Evolutionary conservation across 1,284 basidiomycete genomes (phyloP).

Genomic region (Somion occarium): DNA sequence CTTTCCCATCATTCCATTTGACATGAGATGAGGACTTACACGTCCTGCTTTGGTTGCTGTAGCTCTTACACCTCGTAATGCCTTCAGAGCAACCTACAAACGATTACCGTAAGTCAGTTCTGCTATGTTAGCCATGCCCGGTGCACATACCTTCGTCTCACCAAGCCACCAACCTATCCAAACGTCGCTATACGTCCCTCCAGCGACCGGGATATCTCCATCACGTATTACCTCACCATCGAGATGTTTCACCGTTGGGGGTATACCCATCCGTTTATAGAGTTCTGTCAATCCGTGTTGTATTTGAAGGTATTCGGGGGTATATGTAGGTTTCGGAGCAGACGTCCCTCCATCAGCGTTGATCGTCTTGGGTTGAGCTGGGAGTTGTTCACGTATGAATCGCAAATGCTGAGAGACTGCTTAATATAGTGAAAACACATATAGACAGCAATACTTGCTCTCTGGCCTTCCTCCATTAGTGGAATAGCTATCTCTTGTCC

Average conservation of each 20-base stretch:
- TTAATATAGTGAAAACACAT: slow-evolving; percentile 9
- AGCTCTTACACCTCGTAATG: slow-evolving; percentile 38
- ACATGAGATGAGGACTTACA: not conserved
- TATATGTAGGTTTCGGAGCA: too few relatives aligned
- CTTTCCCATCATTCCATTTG: too few relatives aligned
- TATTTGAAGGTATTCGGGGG: not conserved
- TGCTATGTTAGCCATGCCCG: too few relatives aligned
- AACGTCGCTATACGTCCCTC: slow-evolving; percentile 47
- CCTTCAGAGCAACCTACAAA: slow-evolving; percentile 50
- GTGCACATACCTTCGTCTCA: slow-evolving; percentile 32
- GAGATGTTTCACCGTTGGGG: slow-evolving; percentile 43
- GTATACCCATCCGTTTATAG: slow-evolving; percentile 43
- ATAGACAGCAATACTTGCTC: too few relatives aligned
- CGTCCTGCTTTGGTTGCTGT: slow-evolving; percentile 38
- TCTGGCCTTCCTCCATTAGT: slow-evolving; percentile 49
- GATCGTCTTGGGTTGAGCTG: too few relatives aligned
- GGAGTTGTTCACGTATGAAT: slow-evolving; percentile 25
- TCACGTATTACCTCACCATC: slow-evolving; percentile 42
- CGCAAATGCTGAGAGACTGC: too few relatives aligned
- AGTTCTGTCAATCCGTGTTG: slow-evolving; percentile 32
- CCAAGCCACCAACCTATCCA: slow-evolving; percentile 48
- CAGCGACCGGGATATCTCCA: slow-evolving; percentile 35
- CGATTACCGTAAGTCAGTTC: too few relatives aligned
- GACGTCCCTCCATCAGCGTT: too few relatives aligned
- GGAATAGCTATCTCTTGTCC: slow-evolving; percentile 37